A percentile compares a stretch with the other conserved stretches of the same genome.
Conservation (phyloP, 192 early-diverging fungal species). For the Jimgerdemannia lactiflua region DNA sequence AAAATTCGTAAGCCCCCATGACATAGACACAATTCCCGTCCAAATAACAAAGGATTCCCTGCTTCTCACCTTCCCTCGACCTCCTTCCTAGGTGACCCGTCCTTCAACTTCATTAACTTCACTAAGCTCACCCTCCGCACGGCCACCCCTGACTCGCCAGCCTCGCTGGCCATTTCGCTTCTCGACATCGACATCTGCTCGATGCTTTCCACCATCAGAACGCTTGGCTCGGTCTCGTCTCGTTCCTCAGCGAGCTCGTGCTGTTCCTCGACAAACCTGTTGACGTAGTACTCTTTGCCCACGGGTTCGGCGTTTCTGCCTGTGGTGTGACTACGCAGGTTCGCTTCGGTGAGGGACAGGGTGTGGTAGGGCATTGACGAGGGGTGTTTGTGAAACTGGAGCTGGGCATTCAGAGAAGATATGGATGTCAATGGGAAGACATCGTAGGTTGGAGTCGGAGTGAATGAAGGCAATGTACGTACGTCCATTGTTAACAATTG, state of each 20-base stretch:
- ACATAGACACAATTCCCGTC: not conserved
- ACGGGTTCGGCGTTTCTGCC: not conserved
- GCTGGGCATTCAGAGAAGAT: not conserved
- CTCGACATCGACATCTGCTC: not conserved
- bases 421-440: not conserved
- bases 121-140: not conserved
- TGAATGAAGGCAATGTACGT: no score
- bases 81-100: not conserved
- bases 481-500: no score
- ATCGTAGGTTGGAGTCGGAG: not conserved
- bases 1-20: not conserved
- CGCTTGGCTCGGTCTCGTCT: not conserved
- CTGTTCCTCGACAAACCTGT: not conserved
- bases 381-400: not conserved
- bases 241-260: not conserved
- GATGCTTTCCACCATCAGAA: no score
- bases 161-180: not conserved
- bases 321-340: not conserved
- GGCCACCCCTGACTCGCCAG: not conserved
- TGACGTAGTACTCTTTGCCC: not conserved
- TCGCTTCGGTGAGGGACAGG: not conserved
- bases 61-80: not conserved
- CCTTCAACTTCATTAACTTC: not conserved
- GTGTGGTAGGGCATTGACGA: not conserved
- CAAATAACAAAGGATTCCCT: no score